Evolutionary conservation across 192 early-diverging fungal genomes (phyloP), one percentile per base, ranked within the genome.

Genomic region (Blastocladiella britannica): DNA sequence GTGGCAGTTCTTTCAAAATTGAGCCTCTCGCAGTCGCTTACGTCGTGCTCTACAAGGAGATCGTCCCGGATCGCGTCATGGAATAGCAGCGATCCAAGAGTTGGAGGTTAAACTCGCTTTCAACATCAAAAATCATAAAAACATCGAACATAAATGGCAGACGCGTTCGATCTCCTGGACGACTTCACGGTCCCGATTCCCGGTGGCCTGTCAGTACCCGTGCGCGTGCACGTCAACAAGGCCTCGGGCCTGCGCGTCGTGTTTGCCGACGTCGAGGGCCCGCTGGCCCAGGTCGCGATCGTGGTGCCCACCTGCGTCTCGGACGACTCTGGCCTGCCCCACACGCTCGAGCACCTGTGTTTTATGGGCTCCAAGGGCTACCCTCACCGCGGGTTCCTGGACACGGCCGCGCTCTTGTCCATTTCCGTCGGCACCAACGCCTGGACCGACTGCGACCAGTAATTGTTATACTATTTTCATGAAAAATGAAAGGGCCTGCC

Each of bases 341-440:
- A 91, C 59, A 89, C 87, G 0, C 75, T 91, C 4, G 88, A 90
- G 63, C 76, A 78, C 56, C 56, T 91, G 59, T 66, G 89, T 0
- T 91, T 91, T 54, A 86, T 82, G 59, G 88, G 88, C 18, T 89
- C 87, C 8, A 60, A 71, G 65, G 65, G 67, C 57, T 78, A 68
- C 43, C 78, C 77, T 22, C 57, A 79, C 56, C 74, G 80, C 54
- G 86, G 87, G 8, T 87, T 77, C 52, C 74, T 91, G 5, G 86
- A 89, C 58, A 71, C 71, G 7, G 58, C 79, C n/a, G 85, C 85
- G 15, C 78, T 70, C 55, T 73, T 86, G 53, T 84, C 79, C 61
- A 66, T 86, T n/a, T 77, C 80, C 3, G 76, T 65, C 0, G 87
- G 83, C n/a, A 86, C 83, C 7, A 88, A 91, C 53, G 77, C 77